Evolutionary conservation across 2,329 filamentous ascomycete genomes (phyloP).

Genomic region (Teratosphaeria gauchensis): DNA sequence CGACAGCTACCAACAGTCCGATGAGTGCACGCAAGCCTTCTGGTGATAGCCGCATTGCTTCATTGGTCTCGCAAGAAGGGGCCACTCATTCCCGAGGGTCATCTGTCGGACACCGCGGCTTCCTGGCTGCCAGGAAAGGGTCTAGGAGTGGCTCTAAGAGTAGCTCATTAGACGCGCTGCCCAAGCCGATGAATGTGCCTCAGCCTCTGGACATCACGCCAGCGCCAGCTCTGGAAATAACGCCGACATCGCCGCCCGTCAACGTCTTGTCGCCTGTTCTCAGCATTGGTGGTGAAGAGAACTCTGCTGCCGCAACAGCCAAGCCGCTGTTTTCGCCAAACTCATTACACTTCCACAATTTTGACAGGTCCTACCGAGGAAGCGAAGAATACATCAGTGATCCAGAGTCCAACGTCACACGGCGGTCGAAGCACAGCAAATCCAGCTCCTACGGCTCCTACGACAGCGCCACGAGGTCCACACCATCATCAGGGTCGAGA

Average conservation of each 20-base stretch:
- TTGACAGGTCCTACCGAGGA: conserved; percentile 8
- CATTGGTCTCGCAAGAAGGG: not conserved
- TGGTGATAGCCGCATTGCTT: not conserved
- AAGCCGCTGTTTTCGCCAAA: not conserved
- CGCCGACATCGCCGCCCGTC: not conserved
- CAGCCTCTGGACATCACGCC: not conserved
- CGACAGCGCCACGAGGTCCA: conserved; percentile 13
- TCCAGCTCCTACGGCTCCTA: conserved; percentile 20
- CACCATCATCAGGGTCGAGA: not conserved
- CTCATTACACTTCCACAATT: conserved; percentile 9
- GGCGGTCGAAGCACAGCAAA: conserved; percentile 15
- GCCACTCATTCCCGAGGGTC: conserved; percentile 12
- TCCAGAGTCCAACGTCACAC: conserved; percentile 13
- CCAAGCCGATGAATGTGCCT: not conserved
- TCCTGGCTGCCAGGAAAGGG: conserved; percentile 19
- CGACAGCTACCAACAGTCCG: not conserved
- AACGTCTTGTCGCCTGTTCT: conserved; percentile 9
- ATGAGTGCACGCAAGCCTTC: not conserved
- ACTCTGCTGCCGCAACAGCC: not conserved
- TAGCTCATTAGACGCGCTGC: not conserved
- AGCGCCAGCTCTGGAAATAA: not conserved
- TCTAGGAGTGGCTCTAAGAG: not conserved
- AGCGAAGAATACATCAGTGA: conserved; percentile 17
- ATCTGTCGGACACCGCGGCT: conserved; percentile 24
- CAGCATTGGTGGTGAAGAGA: conserved; percentile 5